Conservation (phyloP, 768 basidiomycete genomes). For the Rhodotorula toruloides region DNA sequence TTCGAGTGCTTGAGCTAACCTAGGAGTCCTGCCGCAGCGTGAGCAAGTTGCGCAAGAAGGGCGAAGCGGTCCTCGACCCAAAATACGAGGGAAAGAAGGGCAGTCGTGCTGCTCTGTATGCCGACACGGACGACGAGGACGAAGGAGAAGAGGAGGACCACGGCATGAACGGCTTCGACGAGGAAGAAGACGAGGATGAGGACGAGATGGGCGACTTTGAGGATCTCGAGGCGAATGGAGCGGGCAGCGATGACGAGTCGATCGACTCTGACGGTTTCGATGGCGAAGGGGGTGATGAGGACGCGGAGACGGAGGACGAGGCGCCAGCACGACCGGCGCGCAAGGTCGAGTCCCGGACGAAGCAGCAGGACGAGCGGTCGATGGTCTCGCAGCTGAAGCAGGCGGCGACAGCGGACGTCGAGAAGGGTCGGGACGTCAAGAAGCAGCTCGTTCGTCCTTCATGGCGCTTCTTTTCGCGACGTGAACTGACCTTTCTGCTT, state of each 20-base stretch:
- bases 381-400: slow-evolving; percentile 36
- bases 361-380: slow-evolving; percentile 35
- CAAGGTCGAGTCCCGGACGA: slow-evolving; percentile 3
- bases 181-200: slow-evolving; percentile 11
- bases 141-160: slow-evolving; percentile 11
- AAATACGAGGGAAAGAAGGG: slow-evolving; percentile 72
- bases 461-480: slow-evolving; percentile 32
- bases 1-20: too few relatives aligned
- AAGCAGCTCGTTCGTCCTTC: slow-evolving; percentile 65
- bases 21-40: slow-evolving; percentile 57
- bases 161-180: slow-evolving; percentile 9
- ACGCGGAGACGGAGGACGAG: slow-evolving; percentile 37
- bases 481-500: neutral
- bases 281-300: slow-evolving; percentile 8
- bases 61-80: slow-evolving; percentile 63
- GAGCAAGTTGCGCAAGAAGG: slow-evolving; percentile 62
- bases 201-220: slow-evolving; percentile 39
- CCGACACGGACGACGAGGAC: slow-evolving; percentile 43
- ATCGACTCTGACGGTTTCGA: slow-evolving; percentile 21
- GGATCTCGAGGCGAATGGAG: slow-evolving; percentile 40
- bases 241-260: slow-evolving; percentile 40
- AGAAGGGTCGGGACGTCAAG: slow-evolving; percentile 77
- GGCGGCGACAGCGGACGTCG: slow-evolving; percentile 42
- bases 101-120: slow-evolving; percentile 55
- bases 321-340: neutral